Conservation (phyloP, 768 basidiomycete species). For the Crucibulum laeve region DNA sequence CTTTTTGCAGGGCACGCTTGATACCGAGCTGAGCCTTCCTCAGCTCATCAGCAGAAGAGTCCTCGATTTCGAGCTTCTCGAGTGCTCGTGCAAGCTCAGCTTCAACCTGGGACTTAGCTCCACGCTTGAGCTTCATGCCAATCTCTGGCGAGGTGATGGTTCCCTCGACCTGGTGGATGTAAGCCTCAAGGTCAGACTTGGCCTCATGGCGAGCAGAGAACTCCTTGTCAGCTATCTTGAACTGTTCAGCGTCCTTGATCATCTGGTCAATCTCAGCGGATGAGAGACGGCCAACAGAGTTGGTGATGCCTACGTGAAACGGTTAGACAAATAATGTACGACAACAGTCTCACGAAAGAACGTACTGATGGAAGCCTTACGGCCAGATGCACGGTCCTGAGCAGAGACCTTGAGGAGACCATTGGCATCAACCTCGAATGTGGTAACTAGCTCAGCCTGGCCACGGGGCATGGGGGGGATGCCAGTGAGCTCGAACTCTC, state of each 20-base stretch:
- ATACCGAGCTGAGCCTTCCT: conserved; percentile 94
- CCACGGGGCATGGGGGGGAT: conserved; percentile 99
- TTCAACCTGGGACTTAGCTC: conserved; percentile 92
- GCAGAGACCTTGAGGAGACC: conserved; percentile 99
- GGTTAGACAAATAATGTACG: conserved; percentile 3
- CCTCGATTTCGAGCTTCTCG: conserved; percentile 98
- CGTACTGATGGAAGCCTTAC: conserved; percentile 96
- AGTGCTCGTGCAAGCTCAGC: conserved; percentile 96
- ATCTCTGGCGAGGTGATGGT: conserved; percentile 96
- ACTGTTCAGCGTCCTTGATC: conserved; percentile 99
- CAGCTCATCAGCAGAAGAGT: conserved; percentile 89
- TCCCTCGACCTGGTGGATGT: conserved; percentile 94
- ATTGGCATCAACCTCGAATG: conserved; percentile 99
- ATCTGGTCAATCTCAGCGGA: conserved; percentile 98
- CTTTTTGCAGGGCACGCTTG: conserved; percentile 98
- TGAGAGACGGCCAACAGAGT: conserved; percentile 98
- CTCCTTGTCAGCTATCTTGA: conserved; percentile 95
- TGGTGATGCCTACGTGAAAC: conserved; percentile 73
- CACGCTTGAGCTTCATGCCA: conserved; percentile 98
- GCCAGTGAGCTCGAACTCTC: conserved; percentile 98
- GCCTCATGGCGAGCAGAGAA: conserved; percentile 98
- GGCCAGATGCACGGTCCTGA: conserved; percentile 96
- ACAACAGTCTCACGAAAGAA: conserved; percentile 11
- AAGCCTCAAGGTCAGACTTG: conserved; percentile 96
- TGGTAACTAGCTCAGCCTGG: conserved; percentile 98